Percentiles rank a stretch among this genome's conserved stretches.
Conservation (phyloP, 148 eudicot genomes). For the Oxyria digyna region DNA sequence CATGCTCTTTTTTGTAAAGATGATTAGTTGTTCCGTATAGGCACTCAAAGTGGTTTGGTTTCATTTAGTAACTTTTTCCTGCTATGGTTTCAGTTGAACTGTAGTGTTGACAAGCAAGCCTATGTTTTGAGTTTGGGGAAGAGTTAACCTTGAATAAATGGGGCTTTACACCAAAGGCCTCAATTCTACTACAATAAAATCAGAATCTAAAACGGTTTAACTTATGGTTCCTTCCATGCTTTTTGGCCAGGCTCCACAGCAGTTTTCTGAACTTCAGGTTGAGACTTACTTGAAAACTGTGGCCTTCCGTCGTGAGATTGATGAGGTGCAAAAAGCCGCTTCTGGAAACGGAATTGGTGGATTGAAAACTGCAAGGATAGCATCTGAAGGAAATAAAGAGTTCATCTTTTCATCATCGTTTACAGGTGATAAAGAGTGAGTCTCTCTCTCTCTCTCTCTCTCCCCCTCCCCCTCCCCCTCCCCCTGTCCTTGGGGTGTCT, state of each 20-base stretch:
- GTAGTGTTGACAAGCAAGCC: background rate
- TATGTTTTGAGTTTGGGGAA: background rate
- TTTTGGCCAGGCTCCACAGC: constrained; percentile 58
- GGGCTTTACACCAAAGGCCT: background rate
- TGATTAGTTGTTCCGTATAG: background rate
- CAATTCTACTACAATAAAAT: background rate
- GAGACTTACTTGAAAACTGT: constrained; percentile 96
- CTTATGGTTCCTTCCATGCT: background rate
- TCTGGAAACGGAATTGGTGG: constrained; percentile 83
- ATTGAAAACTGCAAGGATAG: constrained; percentile 92
- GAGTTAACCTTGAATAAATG: background rate
- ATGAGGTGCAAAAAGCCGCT: constrained; percentile 84
- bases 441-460: background rate
- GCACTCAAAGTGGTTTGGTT: background rate
- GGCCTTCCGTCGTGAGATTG: constrained; percentile 95
- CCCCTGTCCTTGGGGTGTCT: background rate
- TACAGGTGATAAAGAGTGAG: constrained; percentile 88
- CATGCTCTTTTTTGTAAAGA: background rate
- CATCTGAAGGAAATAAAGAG: constrained; percentile 90
- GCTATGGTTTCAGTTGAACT: background rate
- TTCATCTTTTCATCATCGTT: constrained; percentile 87
- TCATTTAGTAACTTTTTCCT: background rate
- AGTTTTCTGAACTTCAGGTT: constrained; percentile 92
- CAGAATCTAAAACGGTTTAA: background rate
- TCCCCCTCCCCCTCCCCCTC: too few relatives aligned